These are phyloP conservation scores for Populus davidiana DNA, from an alignment of 345 rosid species.

Conservation along the genomic window DNA sequence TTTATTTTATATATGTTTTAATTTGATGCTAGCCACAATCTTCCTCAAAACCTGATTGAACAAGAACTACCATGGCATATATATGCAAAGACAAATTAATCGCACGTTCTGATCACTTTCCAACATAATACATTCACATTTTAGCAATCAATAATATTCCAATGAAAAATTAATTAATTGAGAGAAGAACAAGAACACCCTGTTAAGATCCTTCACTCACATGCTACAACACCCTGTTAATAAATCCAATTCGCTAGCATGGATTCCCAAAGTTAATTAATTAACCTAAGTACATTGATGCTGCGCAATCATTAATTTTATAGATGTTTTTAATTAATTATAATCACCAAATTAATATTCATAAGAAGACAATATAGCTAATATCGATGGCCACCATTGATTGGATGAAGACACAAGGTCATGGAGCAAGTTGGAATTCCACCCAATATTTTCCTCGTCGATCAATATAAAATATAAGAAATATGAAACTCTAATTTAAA, in stretches of 20 bases:
- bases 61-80: not conserved
- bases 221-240: too few relatives aligned
- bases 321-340: not conserved
- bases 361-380: not conserved
- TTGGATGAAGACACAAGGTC: not conserved
- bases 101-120: too few relatives aligned
- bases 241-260: not conserved
- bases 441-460: not conserved
- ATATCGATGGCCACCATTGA: not conserved
- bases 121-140: not conserved
- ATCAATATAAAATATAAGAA: too few relatives aligned
- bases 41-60: not conserved
- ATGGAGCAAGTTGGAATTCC: not conserved
- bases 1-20: too few relatives aligned
- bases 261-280: not conserved
- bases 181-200: not conserved
- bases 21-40: not conserved
- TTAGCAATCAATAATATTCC: not conserved
- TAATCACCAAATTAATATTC: not conserved
- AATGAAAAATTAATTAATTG: not conserved
- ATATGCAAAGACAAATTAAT: too few relatives aligned
- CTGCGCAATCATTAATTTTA: not conserved
- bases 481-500: too few relatives aligned
- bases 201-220: not conserved
- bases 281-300: not conserved